Percentiles rank a stretch among this genome's conserved stretches.
Conservation (phyloP, 495 filamentous ascomycete species). For the Bathelium albidoporum region DNA sequence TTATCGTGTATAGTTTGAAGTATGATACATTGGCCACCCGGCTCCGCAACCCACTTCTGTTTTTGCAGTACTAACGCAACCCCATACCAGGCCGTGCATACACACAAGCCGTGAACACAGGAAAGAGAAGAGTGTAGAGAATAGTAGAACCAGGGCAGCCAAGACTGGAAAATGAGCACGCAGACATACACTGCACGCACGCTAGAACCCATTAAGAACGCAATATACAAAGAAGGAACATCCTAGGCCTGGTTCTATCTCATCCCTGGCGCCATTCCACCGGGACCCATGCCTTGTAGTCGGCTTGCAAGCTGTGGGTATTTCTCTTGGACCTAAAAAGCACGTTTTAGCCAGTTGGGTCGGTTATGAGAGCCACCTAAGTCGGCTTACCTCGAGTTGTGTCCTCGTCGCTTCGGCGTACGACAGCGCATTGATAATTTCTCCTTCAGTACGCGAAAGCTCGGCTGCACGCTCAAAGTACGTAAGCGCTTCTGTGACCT, state of each 20-base stretch:
- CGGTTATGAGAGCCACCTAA: background rate
- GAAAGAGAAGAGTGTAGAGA: background rate
- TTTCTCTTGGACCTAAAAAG: conserved; percentile 69
- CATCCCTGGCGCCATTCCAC: conserved; percentile 18
- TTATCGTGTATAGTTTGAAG: background rate
- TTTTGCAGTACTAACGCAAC: background rate
- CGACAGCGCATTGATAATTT: conserved; percentile 85
- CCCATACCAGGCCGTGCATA: background rate
- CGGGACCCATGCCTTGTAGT: conserved; percentile 62
- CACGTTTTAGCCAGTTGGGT: background rate
- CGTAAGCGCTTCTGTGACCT: conserved; percentile 86
- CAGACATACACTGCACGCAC: background rate
- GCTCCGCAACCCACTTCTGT: background rate
- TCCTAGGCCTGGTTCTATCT: conserved; percentile 19
- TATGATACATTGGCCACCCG: background rate
- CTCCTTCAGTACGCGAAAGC: conserved; percentile 87
- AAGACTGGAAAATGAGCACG: background rate
- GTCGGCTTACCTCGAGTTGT: conserved; percentile 56
- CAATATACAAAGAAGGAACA: background rate
- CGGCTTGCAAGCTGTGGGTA: conserved; percentile 87
- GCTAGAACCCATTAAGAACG: background rate
- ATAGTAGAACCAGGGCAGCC: background rate
- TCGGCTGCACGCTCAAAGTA: conserved; percentile 96
- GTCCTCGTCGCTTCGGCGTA: conserved; percentile 97
- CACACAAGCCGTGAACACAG: background rate